phyloP scores from a whole-genome alignment of 352 stramenopile genomes.

The Phytophthora megakarya region DNA sequence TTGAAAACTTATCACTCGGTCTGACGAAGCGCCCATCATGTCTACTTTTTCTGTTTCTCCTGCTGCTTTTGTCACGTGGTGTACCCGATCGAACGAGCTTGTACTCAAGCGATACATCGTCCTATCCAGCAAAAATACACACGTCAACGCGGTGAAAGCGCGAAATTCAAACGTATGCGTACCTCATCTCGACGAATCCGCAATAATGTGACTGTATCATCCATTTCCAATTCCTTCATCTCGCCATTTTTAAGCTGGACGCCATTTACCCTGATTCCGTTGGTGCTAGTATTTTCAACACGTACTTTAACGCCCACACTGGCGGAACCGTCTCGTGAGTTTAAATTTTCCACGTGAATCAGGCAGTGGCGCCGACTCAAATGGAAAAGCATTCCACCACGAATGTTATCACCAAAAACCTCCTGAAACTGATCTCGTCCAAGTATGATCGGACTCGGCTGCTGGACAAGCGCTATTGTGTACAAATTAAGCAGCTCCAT shows the following conservation, averaged over 20 bases:
- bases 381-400: slow-evolving; percentile 52
- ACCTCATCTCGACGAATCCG: slow-evolving; percentile 55
- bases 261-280: slow-evolving; percentile 68
- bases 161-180: slow-evolving; percentile 5
- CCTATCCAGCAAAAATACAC: slow-evolving; percentile 27
- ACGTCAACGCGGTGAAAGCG: not conserved
- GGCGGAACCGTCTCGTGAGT: slow-evolving; percentile 29
- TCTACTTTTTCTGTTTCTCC: slow-evolving; percentile 30
- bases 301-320: slow-evolving; percentile 46
- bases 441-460: slow-evolving; percentile 39
- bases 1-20: slow-evolving; percentile 36
- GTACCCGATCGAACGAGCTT: slow-evolving; percentile 34
- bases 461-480: slow-evolving; percentile 42
- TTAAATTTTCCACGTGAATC: slow-evolving; percentile 52
- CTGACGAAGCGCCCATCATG: slow-evolving; percentile 41
- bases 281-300: slow-evolving; percentile 79
- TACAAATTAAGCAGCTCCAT: slow-evolving; percentile 59
- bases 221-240: slow-evolving; percentile 47
- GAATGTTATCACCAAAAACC: slow-evolving; percentile 75
- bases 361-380: slow-evolving; percentile 69
- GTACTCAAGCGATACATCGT: slow-evolving; percentile 53
- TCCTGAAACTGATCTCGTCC: slow-evolving; percentile 64
- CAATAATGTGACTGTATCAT: slow-evolving; percentile 65
- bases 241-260: slow-evolving; percentile 53
- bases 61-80: slow-evolving; percentile 9